Evolutionary conservation across 225 moss, liverwort and hornwort species (phyloP).

Genomic region (Marchantia paleacea): DNA sequence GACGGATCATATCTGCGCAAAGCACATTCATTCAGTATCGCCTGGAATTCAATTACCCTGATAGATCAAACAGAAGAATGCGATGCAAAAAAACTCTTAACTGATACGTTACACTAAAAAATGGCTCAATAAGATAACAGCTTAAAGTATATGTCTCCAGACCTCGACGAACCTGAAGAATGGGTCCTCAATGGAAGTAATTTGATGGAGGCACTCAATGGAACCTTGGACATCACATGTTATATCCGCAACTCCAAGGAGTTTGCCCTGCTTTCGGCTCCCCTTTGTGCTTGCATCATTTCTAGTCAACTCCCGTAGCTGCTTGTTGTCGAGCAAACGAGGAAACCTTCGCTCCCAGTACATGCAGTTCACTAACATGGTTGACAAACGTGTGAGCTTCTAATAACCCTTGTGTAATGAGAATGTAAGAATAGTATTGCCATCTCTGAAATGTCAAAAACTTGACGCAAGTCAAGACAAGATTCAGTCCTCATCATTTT

Average conservation of each 20-base stretch:
- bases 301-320: constrained; percentile 53
- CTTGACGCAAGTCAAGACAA: too few species aligned
- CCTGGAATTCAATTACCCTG: not conserved
- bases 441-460: not conserved
- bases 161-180: constrained; percentile 60
- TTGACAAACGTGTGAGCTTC: not conserved
- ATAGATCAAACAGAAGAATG: not conserved
- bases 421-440: not conserved
- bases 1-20: constrained; percentile 62
- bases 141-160: not conserved
- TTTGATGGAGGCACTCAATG: constrained; percentile 66
- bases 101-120: too few species aligned
- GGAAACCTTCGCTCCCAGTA: constrained; percentile 97
- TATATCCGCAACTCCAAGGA: constrained; percentile 77
- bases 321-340: constrained; percentile 64
- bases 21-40: not conserved
- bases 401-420: not conserved
- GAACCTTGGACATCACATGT: constrained; percentile 88
- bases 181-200: constrained; percentile 68
- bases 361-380: constrained; percentile 81
- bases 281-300: constrained; percentile 14
- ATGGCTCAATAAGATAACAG: not conserved
- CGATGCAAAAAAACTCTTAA: not conserved
- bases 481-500: too few species aligned
- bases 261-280: constrained; percentile 32